A percentile compares a stretch with the other conserved stretches of the same genome.
Evolutionary conservation across 2,329 filamentous ascomycete species (phyloP).

Genomic region (Xylariaceae sp.): DNA sequence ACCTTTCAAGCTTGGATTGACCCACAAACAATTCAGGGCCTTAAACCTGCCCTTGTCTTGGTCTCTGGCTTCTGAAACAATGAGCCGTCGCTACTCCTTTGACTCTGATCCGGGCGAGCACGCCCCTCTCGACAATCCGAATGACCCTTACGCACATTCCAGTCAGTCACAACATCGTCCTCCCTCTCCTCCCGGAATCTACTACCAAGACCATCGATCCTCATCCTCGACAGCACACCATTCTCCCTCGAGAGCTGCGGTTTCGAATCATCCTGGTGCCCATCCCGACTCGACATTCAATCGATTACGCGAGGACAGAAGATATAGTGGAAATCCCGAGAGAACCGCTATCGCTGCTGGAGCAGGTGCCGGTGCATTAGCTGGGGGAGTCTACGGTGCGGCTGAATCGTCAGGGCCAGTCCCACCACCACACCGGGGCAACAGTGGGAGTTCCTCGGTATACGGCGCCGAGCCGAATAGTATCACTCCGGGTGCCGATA

Average conservation of each 20-base stretch:
- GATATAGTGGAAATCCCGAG: slow-evolving; percentile 34
- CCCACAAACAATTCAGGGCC: background rate
- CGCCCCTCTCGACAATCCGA: slow-evolving; percentile 34
- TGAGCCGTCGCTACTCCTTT: slow-evolving; percentile 37
- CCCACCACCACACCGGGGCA: slow-evolving; percentile 33
- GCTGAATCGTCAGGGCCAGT: slow-evolving; percentile 29
- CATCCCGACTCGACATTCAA: slow-evolving; percentile 45
- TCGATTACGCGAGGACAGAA: slow-evolving; percentile 40
- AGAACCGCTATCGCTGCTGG: slow-evolving; percentile 21
- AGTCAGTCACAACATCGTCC: slow-evolving; percentile 10
- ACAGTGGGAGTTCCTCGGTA: slow-evolving; percentile 26
- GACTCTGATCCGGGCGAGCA: slow-evolving; percentile 35
- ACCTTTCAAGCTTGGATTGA: background rate
- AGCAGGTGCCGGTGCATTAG: slow-evolving; percentile 27
- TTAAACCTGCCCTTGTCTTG: slow-evolving; percentile 9
- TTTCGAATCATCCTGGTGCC: slow-evolving; percentile 26
- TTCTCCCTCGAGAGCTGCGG: slow-evolving; percentile 17
- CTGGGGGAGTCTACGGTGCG: slow-evolving; percentile 22
- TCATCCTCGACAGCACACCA: slow-evolving; percentile 19
- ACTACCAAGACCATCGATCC: slow-evolving; percentile 29
- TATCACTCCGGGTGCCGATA: slow-evolving; percentile 67
- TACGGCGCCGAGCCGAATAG: slow-evolving; percentile 40
- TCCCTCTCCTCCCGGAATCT: slow-evolving; percentile 17
- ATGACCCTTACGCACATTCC: slow-evolving; percentile 19
- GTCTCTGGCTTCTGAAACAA: slow-evolving; percentile 23